A percentile compares a stretch with the other conserved stretches of the same genome.
phyloP scores from a whole-genome alignment of 805 yeast species.

The Blastobotrys mokoenaii region DNA sequence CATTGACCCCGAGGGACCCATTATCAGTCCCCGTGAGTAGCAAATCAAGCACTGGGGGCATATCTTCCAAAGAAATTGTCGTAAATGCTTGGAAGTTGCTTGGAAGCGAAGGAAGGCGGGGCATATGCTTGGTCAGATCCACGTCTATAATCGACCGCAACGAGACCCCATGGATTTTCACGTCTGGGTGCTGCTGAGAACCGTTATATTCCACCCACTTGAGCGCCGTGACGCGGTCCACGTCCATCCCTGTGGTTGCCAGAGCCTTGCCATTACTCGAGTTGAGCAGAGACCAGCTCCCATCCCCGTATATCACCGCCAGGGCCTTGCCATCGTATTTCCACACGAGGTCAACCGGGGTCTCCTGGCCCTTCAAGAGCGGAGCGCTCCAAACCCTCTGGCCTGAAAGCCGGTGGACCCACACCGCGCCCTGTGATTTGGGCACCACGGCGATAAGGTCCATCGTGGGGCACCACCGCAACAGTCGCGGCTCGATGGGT shows the following conservation, averaged over 20 bases:
- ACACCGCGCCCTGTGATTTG: slow-evolving; percentile 37
- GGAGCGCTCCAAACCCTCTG: slow-evolving; percentile 43
- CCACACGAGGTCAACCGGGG: slow-evolving; percentile 26
- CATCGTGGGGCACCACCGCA: slow-evolving; percentile 40
- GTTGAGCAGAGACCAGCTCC: slow-evolving; percentile 36
- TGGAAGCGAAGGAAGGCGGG: slow-evolving; percentile 11
- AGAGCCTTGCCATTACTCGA: slow-evolving; percentile 39
- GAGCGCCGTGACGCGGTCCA: not conserved
- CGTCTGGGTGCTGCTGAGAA: not conserved
- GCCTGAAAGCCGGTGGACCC: slow-evolving; percentile 48
- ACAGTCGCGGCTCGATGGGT: slow-evolving; percentile 21
- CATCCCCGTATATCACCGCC: slow-evolving; percentile 39
- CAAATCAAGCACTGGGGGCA: slow-evolving; percentile 9
- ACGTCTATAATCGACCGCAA: slow-evolving; percentile 22
- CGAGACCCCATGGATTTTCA: slow-evolving; percentile 7
- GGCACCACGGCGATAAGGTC: slow-evolving; percentile 41
- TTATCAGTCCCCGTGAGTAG: slow-evolving; percentile 24
- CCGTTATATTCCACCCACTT: not conserved
- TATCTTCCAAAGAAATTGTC: slow-evolving; percentile 8
- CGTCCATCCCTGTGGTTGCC: slow-evolving; percentile 11
- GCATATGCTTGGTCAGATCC: slow-evolving; percentile 24
- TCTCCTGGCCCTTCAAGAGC: slow-evolving; percentile 19
- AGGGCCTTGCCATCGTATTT: slow-evolving; percentile 33
- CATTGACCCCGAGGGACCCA: slow-evolving; percentile 22
- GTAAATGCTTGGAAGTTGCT: slow-evolving; percentile 7